These are phyloP conservation scores for Ceratobasidium sp. DNA, from an alignment of 1,284 basidiomycete genomes.

Conservation along the genomic window DNA sequence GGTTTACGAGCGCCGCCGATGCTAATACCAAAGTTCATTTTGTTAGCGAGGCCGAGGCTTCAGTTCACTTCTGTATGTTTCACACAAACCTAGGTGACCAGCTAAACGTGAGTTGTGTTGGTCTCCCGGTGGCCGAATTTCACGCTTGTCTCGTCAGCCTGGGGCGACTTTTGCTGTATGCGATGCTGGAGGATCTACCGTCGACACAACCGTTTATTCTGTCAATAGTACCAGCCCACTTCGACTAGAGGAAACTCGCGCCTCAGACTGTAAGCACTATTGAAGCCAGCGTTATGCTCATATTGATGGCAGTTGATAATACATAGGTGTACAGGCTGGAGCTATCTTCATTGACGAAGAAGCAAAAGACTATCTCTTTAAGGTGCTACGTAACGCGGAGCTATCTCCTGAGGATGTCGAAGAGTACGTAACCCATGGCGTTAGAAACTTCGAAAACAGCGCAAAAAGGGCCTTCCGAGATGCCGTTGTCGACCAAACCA, in stretches of 20 bases:
- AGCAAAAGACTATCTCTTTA: slow-evolving; percentile 14
- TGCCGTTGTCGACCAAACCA: background rate
- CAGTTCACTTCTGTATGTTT: slow-evolving; percentile 12
- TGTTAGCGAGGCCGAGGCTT: slow-evolving; percentile 6
- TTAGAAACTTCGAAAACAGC: slow-evolving; percentile 33
- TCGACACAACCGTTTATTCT: slow-evolving; percentile 17
- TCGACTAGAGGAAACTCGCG: slow-evolving; percentile 28
- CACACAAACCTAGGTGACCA: slow-evolving; percentile 1
- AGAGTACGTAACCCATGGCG: slow-evolving; percentile 6
- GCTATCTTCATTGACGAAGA: slow-evolving; percentile 25
- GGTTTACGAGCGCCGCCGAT: background rate
- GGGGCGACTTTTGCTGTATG: slow-evolving; percentile 4
- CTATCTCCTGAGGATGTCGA: slow-evolving; percentile 20
- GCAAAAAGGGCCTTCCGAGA: slow-evolving; percentile 30
- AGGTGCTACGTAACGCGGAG: background rate
- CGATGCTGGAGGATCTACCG: slow-evolving; percentile 20
- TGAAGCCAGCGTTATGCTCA: background rate
- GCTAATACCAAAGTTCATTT: background rate
- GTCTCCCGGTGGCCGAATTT: background rate
- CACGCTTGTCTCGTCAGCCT: background rate
- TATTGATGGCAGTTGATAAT: background rate
- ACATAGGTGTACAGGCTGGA: slow-evolving; percentile 40
- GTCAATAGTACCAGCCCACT: background rate
- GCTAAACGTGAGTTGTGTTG: slow-evolving; percentile 5
- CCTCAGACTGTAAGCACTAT: slow-evolving; percentile 35